A percentile compares a stretch with the other conserved stretches of the same genome.
These are phyloP conservation scores for Parastagonospora nodorum DNA, from an alignment of 2,329 filamentous ascomycete genomes.

Conservation along the genomic window DNA sequence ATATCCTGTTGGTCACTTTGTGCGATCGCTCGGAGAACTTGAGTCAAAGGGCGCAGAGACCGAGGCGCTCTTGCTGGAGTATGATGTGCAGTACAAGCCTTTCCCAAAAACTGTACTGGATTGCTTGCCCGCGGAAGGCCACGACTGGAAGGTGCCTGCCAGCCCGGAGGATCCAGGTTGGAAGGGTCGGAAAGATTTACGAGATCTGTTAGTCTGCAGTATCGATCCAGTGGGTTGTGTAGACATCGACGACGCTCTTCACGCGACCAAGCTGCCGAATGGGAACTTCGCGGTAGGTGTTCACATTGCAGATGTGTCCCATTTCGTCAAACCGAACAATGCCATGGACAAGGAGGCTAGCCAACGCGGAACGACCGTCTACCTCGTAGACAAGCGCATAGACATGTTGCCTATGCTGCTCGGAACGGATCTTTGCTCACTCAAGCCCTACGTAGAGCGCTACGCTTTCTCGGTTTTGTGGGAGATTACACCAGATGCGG, in stretches of 20 bases:
- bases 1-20: slow-evolving; percentile 91
- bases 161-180: slow-evolving; percentile 82
- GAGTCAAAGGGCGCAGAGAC: slow-evolving; percentile 98
- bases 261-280: slow-evolving; percentile 82
- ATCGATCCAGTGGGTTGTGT: slow-evolving; percentile 96
- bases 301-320: slow-evolving; percentile 98
- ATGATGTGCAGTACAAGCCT: slow-evolving; percentile 95
- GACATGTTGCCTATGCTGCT: slow-evolving; percentile 98
- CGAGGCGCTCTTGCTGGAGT: slow-evolving; percentile 89
- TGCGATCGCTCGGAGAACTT: slow-evolving; percentile 88
- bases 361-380: slow-evolving; percentile 92
- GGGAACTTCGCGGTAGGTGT: slow-evolving; percentile 96
- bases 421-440: slow-evolving; percentile 92
- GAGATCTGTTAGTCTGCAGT: slow-evolving; percentile 89
- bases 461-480: slow-evolving; percentile 62
- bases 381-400: slow-evolving; percentile 97
- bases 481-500: slow-evolving; percentile 85
- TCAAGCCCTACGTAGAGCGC: slow-evolving; percentile 96
- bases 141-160: slow-evolving; percentile 90
- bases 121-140: slow-evolving; percentile 87
- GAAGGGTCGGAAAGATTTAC: slow-evolving; percentile 81
- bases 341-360: slow-evolving; percentile 97
- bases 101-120: slow-evolving; percentile 96
- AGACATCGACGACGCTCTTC: slow-evolving; percentile 96
- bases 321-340: slow-evolving; percentile 96